A percentile compares a stretch with the other conserved stretches of the same genome.
phyloP scores from a whole-genome alignment of 768 basidiomycete genomes.

The Cyclocybe aegerita region DNA sequence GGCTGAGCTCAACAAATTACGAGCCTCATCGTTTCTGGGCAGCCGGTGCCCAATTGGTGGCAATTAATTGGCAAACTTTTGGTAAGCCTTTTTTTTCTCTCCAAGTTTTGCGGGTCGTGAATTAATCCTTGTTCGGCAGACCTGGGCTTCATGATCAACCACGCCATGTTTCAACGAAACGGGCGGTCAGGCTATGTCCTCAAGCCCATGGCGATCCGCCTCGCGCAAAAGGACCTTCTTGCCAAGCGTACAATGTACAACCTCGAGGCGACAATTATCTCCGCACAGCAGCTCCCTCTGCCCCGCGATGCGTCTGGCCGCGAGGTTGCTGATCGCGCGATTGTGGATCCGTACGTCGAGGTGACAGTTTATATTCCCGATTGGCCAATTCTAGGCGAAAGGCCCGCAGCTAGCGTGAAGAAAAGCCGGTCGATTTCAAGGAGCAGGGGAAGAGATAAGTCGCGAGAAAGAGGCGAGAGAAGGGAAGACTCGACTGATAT shows the following conservation, averaged over 20 bases:
- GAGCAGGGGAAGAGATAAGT: slow-evolving; percentile 3
- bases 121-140: slow-evolving; percentile 45
- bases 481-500: background rate
- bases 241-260: slow-evolving; percentile 56
- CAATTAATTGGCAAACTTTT: slow-evolving; percentile 96
- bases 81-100: slow-evolving; percentile 47
- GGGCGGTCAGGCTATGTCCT: slow-evolving; percentile 90
- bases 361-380: slow-evolving; percentile 79
- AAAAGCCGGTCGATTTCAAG: background rate
- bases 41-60: slow-evolving; percentile 86
- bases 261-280: slow-evolving; percentile 58
- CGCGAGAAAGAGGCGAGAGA: background rate
- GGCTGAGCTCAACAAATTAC: slow-evolving; percentile 86
- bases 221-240: slow-evolving; percentile 57
- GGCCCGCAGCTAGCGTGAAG: slow-evolving; percentile 16
- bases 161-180: slow-evolving; percentile 94
- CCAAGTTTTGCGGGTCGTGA: background rate
- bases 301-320: slow-evolving; percentile 67
- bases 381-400: slow-evolving; percentile 48
- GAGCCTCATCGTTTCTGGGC: slow-evolving; percentile 92
- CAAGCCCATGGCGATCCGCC: slow-evolving; percentile 80
- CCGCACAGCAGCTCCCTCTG: slow-evolving; percentile 88
- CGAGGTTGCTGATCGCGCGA: slow-evolving; percentile 55
- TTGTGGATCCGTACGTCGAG: slow-evolving; percentile 63
- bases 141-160: slow-evolving; percentile 89